Evolutionary conservation across 2,329 filamentous ascomycete genomes (phyloP), one percentile per base, ranked within the genome.

Genomic region (Penicillium sp.): DNA sequence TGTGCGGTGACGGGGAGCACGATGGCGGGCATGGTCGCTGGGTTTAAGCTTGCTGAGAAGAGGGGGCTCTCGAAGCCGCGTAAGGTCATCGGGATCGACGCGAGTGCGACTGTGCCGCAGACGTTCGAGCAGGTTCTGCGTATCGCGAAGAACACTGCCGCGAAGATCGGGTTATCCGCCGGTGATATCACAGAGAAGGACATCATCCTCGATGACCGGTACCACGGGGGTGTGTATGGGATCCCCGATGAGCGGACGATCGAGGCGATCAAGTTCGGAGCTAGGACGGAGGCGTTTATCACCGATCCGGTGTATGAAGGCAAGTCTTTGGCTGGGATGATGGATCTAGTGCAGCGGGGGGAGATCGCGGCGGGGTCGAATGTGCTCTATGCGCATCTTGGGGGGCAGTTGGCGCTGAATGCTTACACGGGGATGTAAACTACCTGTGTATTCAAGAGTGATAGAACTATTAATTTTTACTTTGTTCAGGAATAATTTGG

Each of bases 1-100:
- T 91, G 89, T 72, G 88, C 87, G 19, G 90, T 91, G 1, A 91
- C 89, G 0, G 90, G 90, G 4, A 88, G 84, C 6, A 91, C 90
- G 1, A 83, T 90, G 72, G 90, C 86, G 0, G 90, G 90, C 8
- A 90, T 92, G 82, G 82, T 92, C 8, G 89, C 89, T 0, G 90
- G 90, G 0, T 91, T 91, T 75, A 90, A 90, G 78, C 79, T 90
- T 26, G 78, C 84, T 2, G 81, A 89, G 75, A 81, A 52, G 1
- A 73, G 73, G 1, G 41, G 35, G 6, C 49, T 13, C 5, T 29
- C 50, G 15, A 26, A 8, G 51, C 79, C 80, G 64, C 78, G 86
- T 26, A 85, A 81, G 70, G 78, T 91, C 5, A 83, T 91, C 54
- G 90, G 89, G 7, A 88, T 91, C 62, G 89, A 91, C 74, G 87